Percentiles rank a stretch among this genome's conserved stretches.
Conservation (phyloP, 78 protist species). For the Bodo saltans region DNA sequence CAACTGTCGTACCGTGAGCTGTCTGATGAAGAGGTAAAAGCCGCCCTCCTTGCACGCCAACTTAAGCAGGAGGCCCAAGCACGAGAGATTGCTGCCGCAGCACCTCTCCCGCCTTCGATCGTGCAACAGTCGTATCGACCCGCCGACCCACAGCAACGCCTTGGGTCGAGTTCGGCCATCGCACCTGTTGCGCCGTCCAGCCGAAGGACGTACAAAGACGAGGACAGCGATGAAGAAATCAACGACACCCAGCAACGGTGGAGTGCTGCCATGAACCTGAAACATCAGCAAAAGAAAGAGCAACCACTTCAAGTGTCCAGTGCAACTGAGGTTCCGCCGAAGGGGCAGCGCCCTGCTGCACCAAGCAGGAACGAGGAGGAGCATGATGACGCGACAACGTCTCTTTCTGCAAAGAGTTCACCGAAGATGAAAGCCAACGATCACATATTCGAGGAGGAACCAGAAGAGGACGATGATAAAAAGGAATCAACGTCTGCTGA, state of each 20-base stretch:
- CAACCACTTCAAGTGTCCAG: neutral
- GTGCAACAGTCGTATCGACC: neutral
- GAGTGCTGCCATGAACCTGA: neutral
- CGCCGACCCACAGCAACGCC: neutral
- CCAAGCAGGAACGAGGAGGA: neutral
- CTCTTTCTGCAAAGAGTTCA: neutral
- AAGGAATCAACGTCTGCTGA: too few relatives aligned
- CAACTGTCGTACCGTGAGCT: too few relatives aligned
- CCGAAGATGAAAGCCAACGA: too few relatives aligned
- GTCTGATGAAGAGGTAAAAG: neutral
- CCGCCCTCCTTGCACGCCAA: neutral
- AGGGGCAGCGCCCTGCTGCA: neutral
- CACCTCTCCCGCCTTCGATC: neutral
- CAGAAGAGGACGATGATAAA: too few relatives aligned
- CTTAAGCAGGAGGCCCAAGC: neutral
- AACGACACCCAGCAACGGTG: neutral
- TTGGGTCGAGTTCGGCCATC: neutral
- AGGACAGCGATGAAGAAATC: neutral
- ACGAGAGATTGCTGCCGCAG: neutral
- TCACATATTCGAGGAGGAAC: too few relatives aligned
- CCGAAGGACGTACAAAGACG: neutral
- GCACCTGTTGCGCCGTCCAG: neutral
- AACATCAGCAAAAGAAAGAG: neutral
- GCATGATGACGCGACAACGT: neutral
- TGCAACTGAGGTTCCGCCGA: neutral